Evolutionary conservation across 2,329 filamentous ascomycete genomes (phyloP).

Genomic region (Magnaporthales sp.): DNA sequence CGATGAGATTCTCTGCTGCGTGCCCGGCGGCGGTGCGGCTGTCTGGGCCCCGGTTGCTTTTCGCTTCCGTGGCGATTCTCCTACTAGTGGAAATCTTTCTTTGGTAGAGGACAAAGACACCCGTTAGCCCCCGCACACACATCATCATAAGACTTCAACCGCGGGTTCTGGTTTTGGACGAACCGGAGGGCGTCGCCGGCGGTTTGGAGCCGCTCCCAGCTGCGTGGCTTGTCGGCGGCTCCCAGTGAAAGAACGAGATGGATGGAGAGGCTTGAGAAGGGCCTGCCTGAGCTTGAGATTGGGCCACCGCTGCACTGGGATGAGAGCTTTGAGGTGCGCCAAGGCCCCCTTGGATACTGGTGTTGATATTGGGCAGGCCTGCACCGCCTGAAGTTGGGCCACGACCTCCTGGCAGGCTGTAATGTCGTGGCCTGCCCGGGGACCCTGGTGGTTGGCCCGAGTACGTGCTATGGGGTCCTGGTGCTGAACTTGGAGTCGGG

Average conservation of each 20-base stretch:
- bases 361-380: conserved; percentile 35
- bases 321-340: conserved; percentile 29
- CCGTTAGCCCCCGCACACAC: conserved; percentile 25
- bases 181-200: conserved; percentile 67
- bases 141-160: conserved; percentile 26
- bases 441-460: conserved; percentile 35
- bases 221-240: conserved; percentile 63
- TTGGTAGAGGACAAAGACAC: conserved; percentile 25
- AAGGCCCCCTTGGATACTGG: conserved; percentile 29
- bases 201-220: conserved; percentile 49
- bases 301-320: background rate
- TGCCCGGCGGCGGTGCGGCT: conserved; percentile 35
- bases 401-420: conserved; percentile 34
- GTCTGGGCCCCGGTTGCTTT: conserved; percentile 57
- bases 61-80: conserved; percentile 76
- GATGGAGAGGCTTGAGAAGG: conserved; percentile 60
- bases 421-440: conserved; percentile 39
- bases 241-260: conserved; percentile 91
- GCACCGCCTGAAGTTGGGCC: conserved; percentile 26
- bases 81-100: conserved; percentile 37
- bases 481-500: conserved; percentile 32
- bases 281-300: conserved; percentile 18
- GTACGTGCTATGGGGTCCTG: conserved; percentile 30
- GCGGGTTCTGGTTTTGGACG: conserved; percentile 45
- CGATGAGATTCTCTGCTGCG: conserved; percentile 37